Evolutionary conservation across 2,329 filamentous ascomycete species (phyloP).

Genomic region (Fusarium pseudograminearum): DNA sequence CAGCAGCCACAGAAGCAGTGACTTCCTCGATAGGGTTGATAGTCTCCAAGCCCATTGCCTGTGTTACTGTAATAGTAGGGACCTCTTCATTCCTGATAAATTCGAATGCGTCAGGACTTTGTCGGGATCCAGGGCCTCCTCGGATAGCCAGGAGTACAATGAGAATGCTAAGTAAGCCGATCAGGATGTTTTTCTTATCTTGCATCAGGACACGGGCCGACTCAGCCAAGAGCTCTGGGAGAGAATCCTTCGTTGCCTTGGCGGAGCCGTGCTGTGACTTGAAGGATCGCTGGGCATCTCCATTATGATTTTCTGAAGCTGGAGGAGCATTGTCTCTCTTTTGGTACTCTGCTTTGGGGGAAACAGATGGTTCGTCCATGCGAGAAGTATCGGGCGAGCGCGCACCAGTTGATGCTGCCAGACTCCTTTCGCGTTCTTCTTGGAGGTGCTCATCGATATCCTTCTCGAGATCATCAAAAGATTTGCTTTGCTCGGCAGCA

Average conservation of each 20-base stretch:
- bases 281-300: conserved; percentile 17
- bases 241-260: conserved; percentile 59
- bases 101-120: conserved; percentile 48
- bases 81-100: conserved; percentile 43
- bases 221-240: conserved; percentile 66
- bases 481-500: conserved; percentile 21
- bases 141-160: conserved; percentile 63
- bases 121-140: conserved; percentile 39
- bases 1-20: conserved; percentile 20
- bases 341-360: conserved; percentile 51
- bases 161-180: conserved; percentile 65
- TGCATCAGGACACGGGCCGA: conserved; percentile 66
- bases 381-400: conserved; percentile 34
- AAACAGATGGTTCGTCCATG: conserved; percentile 18
- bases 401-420: conserved; percentile 4
- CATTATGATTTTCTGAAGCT: conserved; percentile 13
- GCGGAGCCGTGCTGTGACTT: conserved; percentile 9
- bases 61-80: conserved; percentile 46
- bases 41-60: conserved; percentile 26
- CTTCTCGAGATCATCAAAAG: conserved; percentile 40
- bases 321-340: conserved; percentile 56
- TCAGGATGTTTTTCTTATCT: conserved; percentile 71
- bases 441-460: conserved; percentile 39
- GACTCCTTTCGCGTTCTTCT: conserved; percentile 38
- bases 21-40: conserved; percentile 10